Percentiles rank a stretch among this genome's conserved stretches.
Conservation (phyloP, 208 protist species). For the Entamoeba invadens region DNA sequence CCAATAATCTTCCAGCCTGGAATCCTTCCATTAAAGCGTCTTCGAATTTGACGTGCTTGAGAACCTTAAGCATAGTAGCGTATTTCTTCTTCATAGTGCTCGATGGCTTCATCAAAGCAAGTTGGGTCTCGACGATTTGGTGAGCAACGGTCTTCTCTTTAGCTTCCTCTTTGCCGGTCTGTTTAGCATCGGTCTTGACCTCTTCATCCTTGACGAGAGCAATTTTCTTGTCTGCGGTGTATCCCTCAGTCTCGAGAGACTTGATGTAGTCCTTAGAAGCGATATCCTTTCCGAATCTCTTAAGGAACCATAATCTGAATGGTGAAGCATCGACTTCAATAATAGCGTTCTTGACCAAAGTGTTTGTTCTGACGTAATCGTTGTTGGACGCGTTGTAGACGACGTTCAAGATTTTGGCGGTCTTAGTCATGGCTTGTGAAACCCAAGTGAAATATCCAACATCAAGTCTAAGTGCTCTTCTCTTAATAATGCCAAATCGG, state of each 20-base stretch:
- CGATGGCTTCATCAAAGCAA: not conserved
- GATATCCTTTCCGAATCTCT: constrained; percentile 69
- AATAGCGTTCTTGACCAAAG: constrained; percentile 91
- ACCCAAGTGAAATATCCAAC: constrained; percentile 91
- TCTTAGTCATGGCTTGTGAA: constrained; percentile 58
- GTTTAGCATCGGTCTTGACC: constrained; percentile 42
- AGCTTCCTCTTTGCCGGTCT: constrained; percentile 49
- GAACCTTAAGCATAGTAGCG: constrained; percentile 54
- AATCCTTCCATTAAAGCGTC: constrained; percentile 21
- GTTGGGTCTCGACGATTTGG: not conserved
- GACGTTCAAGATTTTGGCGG: constrained; percentile 84
- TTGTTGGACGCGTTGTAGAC: constrained; percentile 98
- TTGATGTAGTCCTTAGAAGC: not conserved
- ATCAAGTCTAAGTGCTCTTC: constrained; percentile 87
- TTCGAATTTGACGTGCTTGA: constrained; percentile 26
- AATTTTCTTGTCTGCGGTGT: constrained; percentile 66
- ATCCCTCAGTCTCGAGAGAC: constrained; percentile 31
- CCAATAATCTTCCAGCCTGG: constrained; percentile 23
- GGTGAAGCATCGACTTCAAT: constrained; percentile 83
- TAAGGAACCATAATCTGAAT: constrained; percentile 90
- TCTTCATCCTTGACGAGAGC: constrained; percentile 20
- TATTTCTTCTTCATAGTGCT: not conserved
- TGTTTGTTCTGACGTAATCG: constrained; percentile 97
- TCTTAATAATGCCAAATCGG: constrained; percentile 89
- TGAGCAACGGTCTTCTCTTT: constrained; percentile 38